Evolutionary conservation across 1,139 yeast species (phyloP), one percentile per base, ranked within the genome.

Genomic region (Zygoascus hellenicus): DNA sequence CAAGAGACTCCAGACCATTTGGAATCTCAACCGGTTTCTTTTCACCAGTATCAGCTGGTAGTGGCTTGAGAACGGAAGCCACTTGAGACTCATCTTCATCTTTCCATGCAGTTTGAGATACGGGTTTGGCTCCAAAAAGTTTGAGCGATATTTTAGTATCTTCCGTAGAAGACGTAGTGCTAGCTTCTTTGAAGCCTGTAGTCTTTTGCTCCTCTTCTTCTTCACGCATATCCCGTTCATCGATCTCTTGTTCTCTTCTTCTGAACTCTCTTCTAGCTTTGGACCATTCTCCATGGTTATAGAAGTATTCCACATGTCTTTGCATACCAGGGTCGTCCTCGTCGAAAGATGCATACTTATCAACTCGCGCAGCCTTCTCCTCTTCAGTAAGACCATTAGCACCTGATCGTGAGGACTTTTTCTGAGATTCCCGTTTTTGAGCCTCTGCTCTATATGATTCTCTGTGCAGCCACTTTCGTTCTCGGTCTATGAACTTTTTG

Each of bases 231-330:
- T 66, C 68, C 14, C 51, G 55, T 11, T 50, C 52, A 44, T 66
- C 70, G 9, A 50, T 51, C 15, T 58, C 63, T 9, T 51, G 48
- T 43, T 66, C 70, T 15, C 63, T 52, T 17, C 49, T 49, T 16
- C 67, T 49, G 36, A 51, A 52, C 10, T 48, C 50, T 43, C 53
- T 53, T 34, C 70, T 58, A 14, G 54, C 50, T 37, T 65, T 59
- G n/a, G 58, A 54, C 70, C 70, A 66, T 2, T 58, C 53, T 2
- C 64, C 55, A 31, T 59, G 65, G 47, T 65, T 66, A 35, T 55
- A 54, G 48, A 62, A 65, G 48, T 65, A 66, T 35, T 59, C 60
- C 47, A 58, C 54, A 15, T 48, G 45, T 10, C 54, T 48, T 28
- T 48, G 48, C 15, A 49, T 52, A 14, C 47, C 43, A 7, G 55